Evolutionary conservation across 2,329 filamentous ascomycete species (phyloP).

Genomic region (Colletotrichum eremochloae): DNA sequence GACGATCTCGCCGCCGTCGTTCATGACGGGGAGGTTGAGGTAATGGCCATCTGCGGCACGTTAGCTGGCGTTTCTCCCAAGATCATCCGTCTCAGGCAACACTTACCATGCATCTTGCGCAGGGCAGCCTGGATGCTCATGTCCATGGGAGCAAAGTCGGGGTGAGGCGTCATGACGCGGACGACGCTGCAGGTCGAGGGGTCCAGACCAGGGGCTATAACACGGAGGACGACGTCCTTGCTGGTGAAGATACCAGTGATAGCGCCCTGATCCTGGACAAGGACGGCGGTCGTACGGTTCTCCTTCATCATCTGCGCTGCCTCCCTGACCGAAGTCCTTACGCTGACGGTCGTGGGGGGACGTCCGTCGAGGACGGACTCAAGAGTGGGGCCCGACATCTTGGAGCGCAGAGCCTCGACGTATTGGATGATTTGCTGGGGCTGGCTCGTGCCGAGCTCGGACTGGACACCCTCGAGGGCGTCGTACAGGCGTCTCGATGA

Average conservation of each 20-base stretch:
- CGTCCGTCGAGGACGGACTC: slow-evolving; percentile 94
- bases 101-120: slow-evolving; percentile 97
- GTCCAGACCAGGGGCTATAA: slow-evolving; percentile 96
- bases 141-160: slow-evolving; percentile 97
- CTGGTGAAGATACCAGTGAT: slow-evolving; percentile 99
- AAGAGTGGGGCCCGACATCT: slow-evolving; percentile 98
- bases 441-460: slow-evolving; percentile 93
- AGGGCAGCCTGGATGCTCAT: slow-evolving; percentile 99
- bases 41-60: slow-evolving; percentile 88
- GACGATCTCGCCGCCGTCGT: slow-evolving; percentile 95
- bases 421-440: slow-evolving; percentile 99
- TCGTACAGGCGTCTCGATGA: slow-evolving; percentile 99
- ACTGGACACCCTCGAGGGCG: slow-evolving; percentile 96
- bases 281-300: slow-evolving; percentile 95
- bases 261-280: slow-evolving; percentile 95
- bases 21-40: slow-evolving; percentile 98
- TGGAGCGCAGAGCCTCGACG: slow-evolving; percentile 91
- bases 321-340: slow-evolving; percentile 95
- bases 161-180: slow-evolving; percentile 98
- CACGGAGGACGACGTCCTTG: slow-evolving; percentile 97
- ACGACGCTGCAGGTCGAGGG: slow-evolving; percentile 97
- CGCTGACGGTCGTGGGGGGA: slow-evolving; percentile 93
- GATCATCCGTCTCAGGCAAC: neutral
- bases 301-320: slow-evolving; percentile 98
- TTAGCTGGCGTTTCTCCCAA: slow-evolving; percentile 36